phyloP scores from a whole-genome alignment of 2,329 filamentous ascomycete genomes.

The Pyricularia sp. region DNA sequence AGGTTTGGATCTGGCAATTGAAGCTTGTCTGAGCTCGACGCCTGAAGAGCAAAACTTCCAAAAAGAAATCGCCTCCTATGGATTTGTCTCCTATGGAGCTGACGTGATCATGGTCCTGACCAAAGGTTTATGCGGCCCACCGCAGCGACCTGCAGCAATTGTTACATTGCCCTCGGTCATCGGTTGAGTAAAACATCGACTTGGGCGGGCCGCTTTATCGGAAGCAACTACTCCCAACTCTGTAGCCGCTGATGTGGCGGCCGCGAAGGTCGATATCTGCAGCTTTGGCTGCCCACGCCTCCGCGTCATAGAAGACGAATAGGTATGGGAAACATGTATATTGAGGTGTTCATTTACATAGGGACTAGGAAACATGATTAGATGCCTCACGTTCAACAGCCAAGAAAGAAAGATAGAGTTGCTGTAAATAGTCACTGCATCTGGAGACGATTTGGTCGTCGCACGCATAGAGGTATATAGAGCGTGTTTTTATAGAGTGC shows the following conservation, averaged over 20 bases:
- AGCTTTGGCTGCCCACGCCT: neutral
- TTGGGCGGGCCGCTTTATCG: neutral
- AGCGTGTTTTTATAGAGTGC: neutral
- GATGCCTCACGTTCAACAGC: neutral
- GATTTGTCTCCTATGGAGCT: neutral
- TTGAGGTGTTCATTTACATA: neutral
- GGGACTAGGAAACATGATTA: neutral
- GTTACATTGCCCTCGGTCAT: neutral
- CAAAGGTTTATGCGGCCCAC: neutral
- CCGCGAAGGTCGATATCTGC: neutral
- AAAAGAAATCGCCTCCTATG: too few species aligned
- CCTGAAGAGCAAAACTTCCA: conserved; percentile 5
- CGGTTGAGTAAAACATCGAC: neutral
- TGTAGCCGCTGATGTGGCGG: neutral
- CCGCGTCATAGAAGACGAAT: neutral
- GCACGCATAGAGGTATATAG: neutral
- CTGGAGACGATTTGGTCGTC: neutral
- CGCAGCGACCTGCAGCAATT: neutral
- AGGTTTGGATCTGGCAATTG: conserved; percentile 42
- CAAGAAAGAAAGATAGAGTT: neutral
- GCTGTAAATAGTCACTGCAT: neutral
- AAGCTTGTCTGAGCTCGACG: neutral
- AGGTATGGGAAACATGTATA: neutral
- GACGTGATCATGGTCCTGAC: neutral
- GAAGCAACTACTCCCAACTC: neutral